A percentile compares a stretch with the other conserved stretches of the same genome.
Conservation (phyloP, 805 yeast genomes). For the Zygosaccharomyces siamensis region DNA sequence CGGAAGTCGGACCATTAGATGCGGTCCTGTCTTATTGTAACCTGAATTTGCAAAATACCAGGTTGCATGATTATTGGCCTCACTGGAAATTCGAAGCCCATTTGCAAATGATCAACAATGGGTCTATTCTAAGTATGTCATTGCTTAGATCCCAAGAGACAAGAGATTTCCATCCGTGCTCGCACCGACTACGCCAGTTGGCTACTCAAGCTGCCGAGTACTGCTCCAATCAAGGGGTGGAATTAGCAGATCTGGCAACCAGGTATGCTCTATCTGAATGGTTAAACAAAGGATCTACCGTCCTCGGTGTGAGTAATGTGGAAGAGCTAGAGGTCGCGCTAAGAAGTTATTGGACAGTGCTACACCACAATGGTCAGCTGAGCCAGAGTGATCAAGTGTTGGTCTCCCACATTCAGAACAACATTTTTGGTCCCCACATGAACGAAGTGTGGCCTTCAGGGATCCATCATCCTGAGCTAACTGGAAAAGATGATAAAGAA, state of each 20-base stretch:
- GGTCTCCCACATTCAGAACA: slow-evolving; percentile 40
- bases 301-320: slow-evolving; percentile 68
- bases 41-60: slow-evolving; percentile 73
- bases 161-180: slow-evolving; percentile 77
- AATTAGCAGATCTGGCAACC: slow-evolving; percentile 77
- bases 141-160: slow-evolving; percentile 64
- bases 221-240: slow-evolving; percentile 44
- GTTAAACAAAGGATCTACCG: slow-evolving; percentile 55
- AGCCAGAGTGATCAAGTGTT: slow-evolving; percentile 42
- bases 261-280: slow-evolving; percentile 66
- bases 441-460: slow-evolving; percentile 66
- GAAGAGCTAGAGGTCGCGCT: slow-evolving; percentile 63
- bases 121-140: slow-evolving; percentile 87
- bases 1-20: slow-evolving; percentile 61
- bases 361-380: slow-evolving; percentile 29
- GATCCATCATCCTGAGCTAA: slow-evolving; percentile 21
- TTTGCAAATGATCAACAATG: slow-evolving; percentile 61
- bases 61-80: slow-evolving; percentile 43
- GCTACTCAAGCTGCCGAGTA: slow-evolving; percentile 43
- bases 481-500: neutral
- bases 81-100: slow-evolving; percentile 50
- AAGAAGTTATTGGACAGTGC: slow-evolving; percentile 48
- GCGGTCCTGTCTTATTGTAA: slow-evolving; percentile 74
- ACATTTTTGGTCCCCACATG: slow-evolving; percentile 47
- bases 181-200: slow-evolving; percentile 45